A percentile compares a stretch with the other conserved stretches of the same genome.
Evolutionary conservation across 768 basidiomycete species (phyloP).

Genomic region (Suillus clintonianus): DNA sequence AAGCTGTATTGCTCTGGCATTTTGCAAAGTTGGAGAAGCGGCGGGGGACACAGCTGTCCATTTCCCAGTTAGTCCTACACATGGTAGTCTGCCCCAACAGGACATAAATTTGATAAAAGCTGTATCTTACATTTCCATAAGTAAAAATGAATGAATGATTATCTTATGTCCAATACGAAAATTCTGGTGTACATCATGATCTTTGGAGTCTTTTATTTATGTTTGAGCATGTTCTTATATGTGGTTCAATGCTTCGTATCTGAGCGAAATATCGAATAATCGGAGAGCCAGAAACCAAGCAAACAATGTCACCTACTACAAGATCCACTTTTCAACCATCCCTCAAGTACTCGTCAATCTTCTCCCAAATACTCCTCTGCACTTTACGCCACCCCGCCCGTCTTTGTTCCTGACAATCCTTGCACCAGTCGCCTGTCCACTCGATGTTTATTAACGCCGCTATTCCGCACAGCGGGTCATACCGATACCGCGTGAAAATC

Average conservation of each 20-base stretch:
- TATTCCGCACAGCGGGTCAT: constrained; percentile 39
- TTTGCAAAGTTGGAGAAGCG: too few relatives aligned
- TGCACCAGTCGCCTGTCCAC: constrained; percentile 32
- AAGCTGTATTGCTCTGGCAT: too few relatives aligned
- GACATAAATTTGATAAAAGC: too few relatives aligned
- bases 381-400: background rate
- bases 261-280: background rate
- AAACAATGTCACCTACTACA: background rate
- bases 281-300: background rate
- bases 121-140: too few relatives aligned
- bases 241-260: background rate
- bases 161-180: too few relatives aligned
- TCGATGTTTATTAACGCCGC: constrained; percentile 28
- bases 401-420: constrained; percentile 30
- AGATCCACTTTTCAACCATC: background rate
- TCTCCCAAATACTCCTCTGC: background rate
- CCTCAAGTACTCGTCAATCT: background rate
- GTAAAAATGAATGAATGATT: too few relatives aligned
- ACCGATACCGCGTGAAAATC: constrained; percentile 28
- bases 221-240: too few relatives aligned
- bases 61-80: too few relatives aligned
- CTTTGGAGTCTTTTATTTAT: too few relatives aligned
- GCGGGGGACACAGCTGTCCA: too few relatives aligned
- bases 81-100: too few relatives aligned
- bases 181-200: too few relatives aligned